phyloP scores from a whole-genome alignment of 345 rosid genomes.

The Bretschneidera sinensis region DNA sequence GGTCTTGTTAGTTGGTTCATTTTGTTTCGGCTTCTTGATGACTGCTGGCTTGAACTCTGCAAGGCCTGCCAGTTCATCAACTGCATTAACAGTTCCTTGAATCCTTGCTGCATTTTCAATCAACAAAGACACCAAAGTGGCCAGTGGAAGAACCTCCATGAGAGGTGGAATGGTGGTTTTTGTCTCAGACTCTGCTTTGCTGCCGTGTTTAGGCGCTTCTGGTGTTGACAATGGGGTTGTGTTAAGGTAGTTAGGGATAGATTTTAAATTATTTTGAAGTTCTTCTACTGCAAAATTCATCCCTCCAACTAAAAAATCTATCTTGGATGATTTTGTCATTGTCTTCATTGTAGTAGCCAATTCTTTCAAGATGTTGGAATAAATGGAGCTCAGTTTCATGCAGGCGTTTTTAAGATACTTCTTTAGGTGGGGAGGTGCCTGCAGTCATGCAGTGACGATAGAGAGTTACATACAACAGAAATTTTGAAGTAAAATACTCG shows the following conservation, averaged over 20 bases:
- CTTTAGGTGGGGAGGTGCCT: constrained; percentile 52
- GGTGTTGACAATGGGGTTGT: neutral
- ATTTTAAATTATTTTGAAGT: constrained; percentile 45
- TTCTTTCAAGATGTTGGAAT: constrained; percentile 48
- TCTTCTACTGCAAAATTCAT: constrained; percentile 55
- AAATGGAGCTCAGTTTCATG: constrained; percentile 33
- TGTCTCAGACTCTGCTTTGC: constrained; percentile 9
- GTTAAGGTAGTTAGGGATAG: constrained; percentile 28
- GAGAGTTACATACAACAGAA: too few relatives aligned
- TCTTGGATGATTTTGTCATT: constrained; percentile 42
- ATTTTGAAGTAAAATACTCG: too few relatives aligned
- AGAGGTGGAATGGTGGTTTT: constrained; percentile 23
- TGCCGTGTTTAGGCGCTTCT: constrained; percentile 18
- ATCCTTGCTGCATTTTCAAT: constrained; percentile 51
- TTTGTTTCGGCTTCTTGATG: constrained; percentile 20
- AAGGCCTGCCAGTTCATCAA: constrained; percentile 41
- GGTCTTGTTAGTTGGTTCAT: constrained; percentile 2
- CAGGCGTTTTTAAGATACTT: constrained; percentile 35
- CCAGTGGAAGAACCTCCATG: constrained; percentile 52
- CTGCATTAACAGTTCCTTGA: constrained; percentile 39
- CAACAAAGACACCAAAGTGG: constrained; percentile 51
- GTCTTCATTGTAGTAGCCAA: constrained; percentile 34
- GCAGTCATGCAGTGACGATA: neutral
- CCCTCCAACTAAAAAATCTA: constrained; percentile 37
- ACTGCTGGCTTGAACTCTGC: constrained; percentile 51